phyloP scores from a whole-genome alignment of 257 asterid genomes.

The Jacaranda copaia region DNA sequence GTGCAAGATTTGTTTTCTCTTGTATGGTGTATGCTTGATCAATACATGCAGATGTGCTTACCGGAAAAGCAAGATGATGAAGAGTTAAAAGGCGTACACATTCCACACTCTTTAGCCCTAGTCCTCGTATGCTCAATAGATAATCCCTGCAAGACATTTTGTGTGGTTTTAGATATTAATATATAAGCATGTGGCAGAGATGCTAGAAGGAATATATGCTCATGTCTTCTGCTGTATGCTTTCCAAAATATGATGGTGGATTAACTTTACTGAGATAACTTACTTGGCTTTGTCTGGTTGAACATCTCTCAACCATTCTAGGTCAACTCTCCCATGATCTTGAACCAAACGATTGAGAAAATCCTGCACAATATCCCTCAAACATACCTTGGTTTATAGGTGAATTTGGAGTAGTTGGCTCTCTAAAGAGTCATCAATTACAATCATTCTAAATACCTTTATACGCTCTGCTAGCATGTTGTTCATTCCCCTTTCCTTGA shows the following conservation, averaged over 20 bases:
- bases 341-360: slow-evolving; percentile 78
- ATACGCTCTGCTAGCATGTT: slow-evolving; percentile 76
- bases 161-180: background rate
- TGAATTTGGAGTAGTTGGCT: slow-evolving; percentile 13
- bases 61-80: slow-evolving; percentile 95
- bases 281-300: slow-evolving; percentile 84
- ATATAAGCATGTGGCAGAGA: slow-evolving; percentile 2
- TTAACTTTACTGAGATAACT: slow-evolving; percentile 37
- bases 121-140: slow-evolving; percentile 82
- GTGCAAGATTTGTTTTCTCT: slow-evolving; percentile 31
- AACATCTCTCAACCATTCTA: slow-evolving; percentile 95
- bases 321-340: slow-evolving; percentile 86
- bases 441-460: slow-evolving; percentile 53
- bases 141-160: slow-evolving; percentile 75
- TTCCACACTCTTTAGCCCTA: slow-evolving; percentile 96
- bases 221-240: slow-evolving; percentile 18
- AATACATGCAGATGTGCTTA: slow-evolving; percentile 49
- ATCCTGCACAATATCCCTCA: slow-evolving; percentile 63
- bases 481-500: slow-evolving; percentile 75
- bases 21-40: slow-evolving; percentile 29
- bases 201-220: slow-evolving; percentile 5
- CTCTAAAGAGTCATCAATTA: background rate
- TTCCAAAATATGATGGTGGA: background rate
- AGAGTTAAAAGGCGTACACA: slow-evolving; percentile 94
- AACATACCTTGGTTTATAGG: slow-evolving; percentile 23